phyloP scores from a whole-genome alignment of 352 stramenopile species.

The Pythium vanterpoolii region DNA sequence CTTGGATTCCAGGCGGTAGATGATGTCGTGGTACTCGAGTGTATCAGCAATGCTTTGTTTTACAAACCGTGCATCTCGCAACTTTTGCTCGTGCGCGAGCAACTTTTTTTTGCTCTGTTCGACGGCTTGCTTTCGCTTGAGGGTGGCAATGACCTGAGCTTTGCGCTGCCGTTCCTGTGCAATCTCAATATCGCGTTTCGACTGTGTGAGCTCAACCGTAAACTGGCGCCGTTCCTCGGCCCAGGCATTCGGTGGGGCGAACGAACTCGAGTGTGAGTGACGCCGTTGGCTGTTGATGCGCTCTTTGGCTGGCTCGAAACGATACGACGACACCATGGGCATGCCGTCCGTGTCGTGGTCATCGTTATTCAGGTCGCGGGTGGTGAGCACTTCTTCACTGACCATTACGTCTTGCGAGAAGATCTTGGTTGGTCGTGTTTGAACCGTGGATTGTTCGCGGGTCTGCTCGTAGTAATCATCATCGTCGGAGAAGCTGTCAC shows the following conservation, averaged over 20 bases:
- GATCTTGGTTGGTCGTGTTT: neutral
- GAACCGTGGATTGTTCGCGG: neutral
- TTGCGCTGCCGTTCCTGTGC: conserved; percentile 37
- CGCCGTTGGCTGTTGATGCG: conserved; percentile 7
- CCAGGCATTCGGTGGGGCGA: conserved; percentile 31
- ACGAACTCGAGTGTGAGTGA: neutral
- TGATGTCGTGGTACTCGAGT: conserved; percentile 53
- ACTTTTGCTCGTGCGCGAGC: conserved; percentile 28
- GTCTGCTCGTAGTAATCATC: neutral
- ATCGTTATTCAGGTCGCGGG: neutral
- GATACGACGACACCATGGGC: neutral
- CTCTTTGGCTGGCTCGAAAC: conserved; percentile 34
- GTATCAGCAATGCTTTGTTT: conserved; percentile 48
- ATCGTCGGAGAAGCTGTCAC: neutral
- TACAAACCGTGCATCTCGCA: conserved; percentile 27
- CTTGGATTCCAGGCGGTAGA: conserved; percentile 33
- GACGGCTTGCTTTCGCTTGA: conserved; percentile 39
- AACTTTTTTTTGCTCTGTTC: conserved; percentile 39
- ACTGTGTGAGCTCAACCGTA: conserved; percentile 39
- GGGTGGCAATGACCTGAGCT: conserved; percentile 33
- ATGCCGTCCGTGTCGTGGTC: neutral
- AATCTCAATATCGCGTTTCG: conserved; percentile 37
- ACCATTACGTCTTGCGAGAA: neutral
- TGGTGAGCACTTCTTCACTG: neutral
- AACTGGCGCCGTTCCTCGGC: conserved; percentile 37